Evolutionary conservation across 805 yeast species (phyloP).

Genomic region (Clavispora asparagi): DNA sequence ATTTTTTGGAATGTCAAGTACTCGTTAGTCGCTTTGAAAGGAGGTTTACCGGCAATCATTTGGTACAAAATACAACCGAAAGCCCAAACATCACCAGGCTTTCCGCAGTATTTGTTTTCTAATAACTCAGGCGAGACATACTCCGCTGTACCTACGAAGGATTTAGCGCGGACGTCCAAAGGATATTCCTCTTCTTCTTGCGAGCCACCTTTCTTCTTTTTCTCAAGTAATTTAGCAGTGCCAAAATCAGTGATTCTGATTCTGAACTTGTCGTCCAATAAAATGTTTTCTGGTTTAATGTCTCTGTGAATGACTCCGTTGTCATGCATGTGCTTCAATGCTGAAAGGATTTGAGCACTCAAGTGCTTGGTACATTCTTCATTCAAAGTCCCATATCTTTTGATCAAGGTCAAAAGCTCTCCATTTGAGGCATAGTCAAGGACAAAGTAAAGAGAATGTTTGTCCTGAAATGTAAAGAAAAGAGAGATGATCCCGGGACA

Average conservation of each 20-base stretch:
- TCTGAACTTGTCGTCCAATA: constrained; percentile 55
- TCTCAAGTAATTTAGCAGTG: constrained; percentile 70
- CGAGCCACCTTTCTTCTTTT: constrained; percentile 33
- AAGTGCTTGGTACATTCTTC: constrained; percentile 67
- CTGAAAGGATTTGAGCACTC: constrained; percentile 70
- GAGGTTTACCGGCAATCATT: constrained; percentile 66
- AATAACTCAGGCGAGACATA: constrained; percentile 78
- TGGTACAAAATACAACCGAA: constrained; percentile 56
- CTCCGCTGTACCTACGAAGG: constrained; percentile 85
- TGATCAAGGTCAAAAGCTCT: constrained; percentile 63
- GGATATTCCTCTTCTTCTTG: constrained; percentile 47
- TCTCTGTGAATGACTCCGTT: constrained; percentile 79
- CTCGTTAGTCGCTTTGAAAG: constrained; percentile 80
- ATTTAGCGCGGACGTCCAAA: constrained; percentile 61
- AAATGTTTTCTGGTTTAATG: constrained; percentile 76
- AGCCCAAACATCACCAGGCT: constrained; percentile 59
- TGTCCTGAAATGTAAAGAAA: constrained; percentile 78
- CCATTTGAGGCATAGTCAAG: constrained; percentile 79
- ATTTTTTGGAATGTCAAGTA: constrained; percentile 78
- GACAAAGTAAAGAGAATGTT: constrained; percentile 65
- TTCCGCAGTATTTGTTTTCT: constrained; percentile 64
- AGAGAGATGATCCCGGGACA: constrained; percentile 62
- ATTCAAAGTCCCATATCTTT: constrained; percentile 62
- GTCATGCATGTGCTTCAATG: constrained; percentile 64
- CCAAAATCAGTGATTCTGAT: constrained; percentile 80